Evolutionary conservation across 2,329 filamentous ascomycete species (phyloP).

Genomic region (Trichothecium roseum): DNA sequence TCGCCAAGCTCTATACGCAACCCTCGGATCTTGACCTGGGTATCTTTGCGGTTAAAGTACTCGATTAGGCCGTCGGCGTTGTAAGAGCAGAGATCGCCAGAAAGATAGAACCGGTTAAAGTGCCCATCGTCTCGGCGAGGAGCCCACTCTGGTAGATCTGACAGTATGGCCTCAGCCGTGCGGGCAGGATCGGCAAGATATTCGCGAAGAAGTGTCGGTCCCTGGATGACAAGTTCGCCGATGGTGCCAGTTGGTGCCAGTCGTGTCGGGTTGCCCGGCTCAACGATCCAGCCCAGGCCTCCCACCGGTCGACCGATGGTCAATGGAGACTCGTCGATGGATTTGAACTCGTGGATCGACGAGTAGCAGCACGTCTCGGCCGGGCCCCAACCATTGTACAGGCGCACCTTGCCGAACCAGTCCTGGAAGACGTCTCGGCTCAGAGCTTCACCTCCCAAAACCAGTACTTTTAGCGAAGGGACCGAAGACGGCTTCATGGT

Average conservation of each 20-base stretch:
- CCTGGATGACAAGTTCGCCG: constrained; percentile 10
- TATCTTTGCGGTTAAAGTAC: constrained; percentile 3
- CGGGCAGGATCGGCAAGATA: constrained; percentile 28
- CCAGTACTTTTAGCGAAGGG: constrained; percentile 1
- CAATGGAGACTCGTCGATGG: constrained; percentile 1
- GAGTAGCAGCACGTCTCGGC: constrained; percentile 6
- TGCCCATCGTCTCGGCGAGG: background rate
- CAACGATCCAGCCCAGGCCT: constrained; percentile 8
- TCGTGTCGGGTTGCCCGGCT: constrained; percentile 3
- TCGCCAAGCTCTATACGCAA: constrained; percentile 4
- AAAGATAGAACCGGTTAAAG: constrained; percentile 3
- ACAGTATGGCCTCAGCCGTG: constrained; percentile 14
- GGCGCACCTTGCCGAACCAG: constrained; percentile 4
- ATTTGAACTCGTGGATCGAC: constrained; percentile 5
- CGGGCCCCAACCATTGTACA: constrained; percentile 7
- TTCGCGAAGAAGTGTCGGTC: constrained; percentile 30
- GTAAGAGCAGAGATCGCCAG: constrained; percentile 3
- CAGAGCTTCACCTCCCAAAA: constrained; percentile 6
- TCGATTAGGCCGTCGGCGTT: constrained; percentile 2
- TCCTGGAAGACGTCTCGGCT: constrained; percentile 5
- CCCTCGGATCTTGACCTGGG: constrained; percentile 4
- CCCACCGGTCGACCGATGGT: constrained; percentile 7
- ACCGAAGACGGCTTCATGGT: constrained; percentile 1
- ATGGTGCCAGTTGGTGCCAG: constrained; percentile 6
- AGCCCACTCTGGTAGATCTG: constrained; percentile 2